Base-by-base conservation (phyloP, 495 filamentous ascomycete genomes). In the Collariella sp. region DNA sequence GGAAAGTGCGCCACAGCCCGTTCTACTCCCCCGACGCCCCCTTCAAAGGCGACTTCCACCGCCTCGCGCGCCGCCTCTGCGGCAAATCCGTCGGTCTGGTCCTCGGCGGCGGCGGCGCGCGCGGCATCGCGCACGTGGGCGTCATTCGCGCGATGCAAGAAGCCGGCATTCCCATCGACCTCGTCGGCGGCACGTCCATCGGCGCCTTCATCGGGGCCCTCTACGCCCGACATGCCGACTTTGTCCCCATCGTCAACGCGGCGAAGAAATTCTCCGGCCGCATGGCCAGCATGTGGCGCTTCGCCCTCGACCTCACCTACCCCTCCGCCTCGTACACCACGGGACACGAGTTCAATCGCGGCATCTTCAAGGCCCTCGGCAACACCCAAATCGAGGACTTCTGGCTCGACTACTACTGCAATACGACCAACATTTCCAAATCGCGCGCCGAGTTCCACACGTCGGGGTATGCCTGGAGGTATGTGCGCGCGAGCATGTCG, bases 401-500 rank as follows among this genome's bases (percentile, higher is more conserved):
- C 66, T 97, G 93, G 93, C 80, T 98, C 15, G 89, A 95, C 55
- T 98, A 90, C 71, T 98, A 97, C 75, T 97, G 94, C 76, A 98
- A 98, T 67, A 96, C 91, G 0, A 97, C 94, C 23, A 97, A 96
- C 62, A 97, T 98, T 72, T 88, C 83, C 71, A 91, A 90, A 62
- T 89, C 84, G 35, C 82, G 90, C 7, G 80, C 82, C 3, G 90
- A 97, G 65, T 88, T 90, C 67, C 93, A 98, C 70, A 95, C 87
- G 1, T 89, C 84, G 29, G 93, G 93, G 5, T 97, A 97, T 58
- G 89, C 91, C 2, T 98, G 93, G 93, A 81, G 93, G 35, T 97
- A 97, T 64, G 84, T 98, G 11, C 80, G 93, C 20, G 93, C 93
- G 3, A 95, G 88, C 9, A 98, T 98, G 93, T 91, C 89, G 0